Percentiles rank a stretch among this genome's conserved stretches.
Evolutionary conservation across 306 rosid species (phyloP).

Genomic region (Vigna mungo): DNA sequence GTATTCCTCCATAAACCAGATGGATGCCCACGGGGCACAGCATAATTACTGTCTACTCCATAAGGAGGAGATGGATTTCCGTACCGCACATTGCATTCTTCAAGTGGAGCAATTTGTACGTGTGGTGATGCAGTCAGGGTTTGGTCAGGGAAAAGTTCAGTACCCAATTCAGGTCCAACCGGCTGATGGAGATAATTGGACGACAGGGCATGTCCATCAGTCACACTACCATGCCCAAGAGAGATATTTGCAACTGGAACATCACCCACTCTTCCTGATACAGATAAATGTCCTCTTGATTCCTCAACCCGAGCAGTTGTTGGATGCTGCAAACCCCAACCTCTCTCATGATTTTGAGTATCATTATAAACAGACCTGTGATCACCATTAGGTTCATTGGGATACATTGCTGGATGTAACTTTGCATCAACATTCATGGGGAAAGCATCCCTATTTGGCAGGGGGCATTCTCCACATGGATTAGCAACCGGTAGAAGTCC

Average conservation of each 20-base stretch:
- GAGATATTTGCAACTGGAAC: slow-evolving; percentile 66
- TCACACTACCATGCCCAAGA: slow-evolving; percentile 58
- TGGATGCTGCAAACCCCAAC: slow-evolving; percentile 70
- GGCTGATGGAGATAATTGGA: slow-evolving; percentile 64
- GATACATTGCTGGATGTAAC: slow-evolving; percentile 67
- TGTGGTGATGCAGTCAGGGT: slow-evolving; percentile 62
- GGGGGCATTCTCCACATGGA: slow-evolving; percentile 69
- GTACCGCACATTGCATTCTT: slow-evolving; percentile 69
- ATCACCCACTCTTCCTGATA: slow-evolving; percentile 71
- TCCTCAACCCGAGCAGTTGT: slow-evolving; percentile 68
- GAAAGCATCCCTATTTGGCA: slow-evolving; percentile 63
- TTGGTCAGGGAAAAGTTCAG: slow-evolving; percentile 73
- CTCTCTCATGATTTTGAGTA: slow-evolving; percentile 71
- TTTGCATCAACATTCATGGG: slow-evolving; percentile 70
- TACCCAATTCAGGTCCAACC: slow-evolving; percentile 69
- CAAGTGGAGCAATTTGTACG: slow-evolving; percentile 60
- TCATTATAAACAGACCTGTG: slow-evolving; percentile 65
- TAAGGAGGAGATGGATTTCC: slow-evolving; percentile 65
- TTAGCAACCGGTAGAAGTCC: slow-evolving; percentile 64
- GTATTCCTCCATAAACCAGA: slow-evolving; percentile 75
- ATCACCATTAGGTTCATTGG: slow-evolving; percentile 66
- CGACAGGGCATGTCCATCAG: slow-evolving; percentile 60
- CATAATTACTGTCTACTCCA: slow-evolving; percentile 72
- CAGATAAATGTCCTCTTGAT: slow-evolving; percentile 59
- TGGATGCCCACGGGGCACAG: slow-evolving; percentile 61